Percentiles rank a stretch among this genome's conserved stretches.
phyloP scores from a whole-genome alignment of 2,329 filamentous ascomycete genomes.

The Achaetomium macrosporum region DNA sequence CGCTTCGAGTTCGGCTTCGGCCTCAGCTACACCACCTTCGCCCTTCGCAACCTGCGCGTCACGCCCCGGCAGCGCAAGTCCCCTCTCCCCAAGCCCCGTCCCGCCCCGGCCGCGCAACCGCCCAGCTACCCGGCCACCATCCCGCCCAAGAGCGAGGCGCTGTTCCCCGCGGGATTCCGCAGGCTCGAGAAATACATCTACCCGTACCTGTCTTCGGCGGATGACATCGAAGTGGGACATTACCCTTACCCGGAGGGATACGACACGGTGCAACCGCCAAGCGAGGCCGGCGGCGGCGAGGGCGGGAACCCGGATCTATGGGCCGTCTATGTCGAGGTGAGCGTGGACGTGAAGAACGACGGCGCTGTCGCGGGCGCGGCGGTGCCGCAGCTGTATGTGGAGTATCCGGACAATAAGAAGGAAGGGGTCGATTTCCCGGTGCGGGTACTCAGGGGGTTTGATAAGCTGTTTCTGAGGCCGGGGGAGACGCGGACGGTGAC shows the following conservation, averaged over 20 bases:
- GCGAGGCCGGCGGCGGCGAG: constrained; percentile 63
- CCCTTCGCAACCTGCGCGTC: constrained; percentile 50
- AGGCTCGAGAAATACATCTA: constrained; percentile 66
- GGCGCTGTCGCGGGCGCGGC: constrained; percentile 39
- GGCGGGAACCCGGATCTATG: constrained; percentile 64
- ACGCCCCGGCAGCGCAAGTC: constrained; percentile 42
- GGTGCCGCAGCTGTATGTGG: constrained; percentile 44
- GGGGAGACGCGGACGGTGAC: constrained; percentile 49
- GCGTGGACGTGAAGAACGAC: constrained; percentile 48
- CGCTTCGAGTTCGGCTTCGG: constrained; percentile 85
- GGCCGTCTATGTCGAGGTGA: constrained; percentile 46
- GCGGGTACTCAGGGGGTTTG: constrained; percentile 65
- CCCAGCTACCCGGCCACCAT: constrained; percentile 49
- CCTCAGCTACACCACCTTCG: constrained; percentile 72
- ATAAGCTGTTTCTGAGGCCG: constrained; percentile 56
- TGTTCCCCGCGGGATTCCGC: constrained; percentile 58
- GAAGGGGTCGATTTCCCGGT: constrained; percentile 55
- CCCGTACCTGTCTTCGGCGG: constrained; percentile 55
- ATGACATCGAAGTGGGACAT: constrained; percentile 36
- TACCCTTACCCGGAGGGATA: constrained; percentile 54
- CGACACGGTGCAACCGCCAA: constrained; percentile 42
- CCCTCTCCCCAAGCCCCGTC: constrained; percentile 34
- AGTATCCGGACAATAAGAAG: constrained; percentile 32
- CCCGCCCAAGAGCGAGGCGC: constrained; percentile 48
- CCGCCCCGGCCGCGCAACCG: constrained; percentile 39